Conservation (phyloP, 2,329 filamentous ascomycete genomes). For the Fusarium drepaniforme region DNA sequence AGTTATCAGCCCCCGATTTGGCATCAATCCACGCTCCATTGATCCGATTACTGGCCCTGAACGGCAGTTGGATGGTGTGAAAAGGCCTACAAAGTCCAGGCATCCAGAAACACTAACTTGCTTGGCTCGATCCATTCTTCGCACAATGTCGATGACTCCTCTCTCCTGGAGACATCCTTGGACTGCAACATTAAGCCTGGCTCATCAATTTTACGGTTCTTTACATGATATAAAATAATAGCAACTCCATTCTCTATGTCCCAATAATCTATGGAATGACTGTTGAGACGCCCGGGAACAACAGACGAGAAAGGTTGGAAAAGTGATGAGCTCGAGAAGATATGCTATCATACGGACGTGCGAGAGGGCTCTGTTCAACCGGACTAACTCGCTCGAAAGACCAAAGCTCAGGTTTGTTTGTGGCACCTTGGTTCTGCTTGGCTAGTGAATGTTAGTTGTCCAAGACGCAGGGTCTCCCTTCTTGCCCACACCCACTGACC, state of each 20-base stretch:
- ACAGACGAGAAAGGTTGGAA: background rate
- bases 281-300: background rate
- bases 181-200: too few relatives aligned
- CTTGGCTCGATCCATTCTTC: background rate
- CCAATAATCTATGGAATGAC: background rate
- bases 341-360: background rate
- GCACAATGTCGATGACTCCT: background rate
- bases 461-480: too few relatives aligned
- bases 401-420: background rate
- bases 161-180: background rate
- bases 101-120: background rate
- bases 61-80: background rate
- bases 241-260: background rate
- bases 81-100: background rate
- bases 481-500: background rate
- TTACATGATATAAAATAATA: background rate
- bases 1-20: accelerated
- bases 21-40: background rate
- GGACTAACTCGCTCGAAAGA: background rate
- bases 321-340: background rate
- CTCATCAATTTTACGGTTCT: too few relatives aligned
- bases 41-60: background rate
- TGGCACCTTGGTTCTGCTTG: background rate
- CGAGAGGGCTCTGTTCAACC: background rate
- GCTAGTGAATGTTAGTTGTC: background rate